These are phyloP conservation scores for Rhexocercosporidium sp. DNA, from an alignment of 2,329 filamentous ascomycete species.

Conservation along the genomic window DNA sequence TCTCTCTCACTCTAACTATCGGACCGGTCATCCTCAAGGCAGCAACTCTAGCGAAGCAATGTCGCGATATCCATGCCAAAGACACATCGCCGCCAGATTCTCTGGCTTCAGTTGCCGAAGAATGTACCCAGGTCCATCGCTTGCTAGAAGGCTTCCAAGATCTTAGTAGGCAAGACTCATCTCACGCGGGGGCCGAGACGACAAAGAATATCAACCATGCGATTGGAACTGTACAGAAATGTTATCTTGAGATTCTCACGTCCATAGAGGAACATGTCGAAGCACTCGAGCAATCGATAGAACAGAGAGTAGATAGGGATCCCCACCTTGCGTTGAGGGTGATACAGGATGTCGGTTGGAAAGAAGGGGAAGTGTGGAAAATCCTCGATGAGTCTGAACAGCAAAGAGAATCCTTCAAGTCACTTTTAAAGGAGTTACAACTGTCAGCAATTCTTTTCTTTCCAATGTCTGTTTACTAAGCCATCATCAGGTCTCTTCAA, in stretches of 20 bases:
- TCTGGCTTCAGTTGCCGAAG: not conserved
- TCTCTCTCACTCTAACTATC: not conserved
- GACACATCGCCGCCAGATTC: not conserved
- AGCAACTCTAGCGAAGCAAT: conserved; percentile 8
- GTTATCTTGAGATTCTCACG: not conserved
- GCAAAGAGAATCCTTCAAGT: not conserved
- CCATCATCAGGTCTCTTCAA: not conserved
- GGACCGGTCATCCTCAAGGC: conserved; percentile 7
- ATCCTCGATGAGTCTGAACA: not conserved
- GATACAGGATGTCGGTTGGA: not conserved
- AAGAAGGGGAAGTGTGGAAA: not conserved
- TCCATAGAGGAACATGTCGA: not conserved
- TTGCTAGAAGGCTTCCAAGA: not conserved
- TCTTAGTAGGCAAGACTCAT: not conserved
- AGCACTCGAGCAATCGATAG: not conserved
- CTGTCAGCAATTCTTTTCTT: not conserved
- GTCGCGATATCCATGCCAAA: conserved; percentile 4
- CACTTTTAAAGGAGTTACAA: not conserved
- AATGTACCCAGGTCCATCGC: not conserved
- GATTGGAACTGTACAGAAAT: not conserved
- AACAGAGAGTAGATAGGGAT: not conserved
- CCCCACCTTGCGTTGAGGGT: not conserved
- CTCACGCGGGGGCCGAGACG: not conserved
- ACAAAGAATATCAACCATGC: not conserved
- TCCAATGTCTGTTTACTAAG: not conserved